phyloP scores from a whole-genome alignment of 2,329 filamentous ascomycete genomes.

The Fusarium sp. region DNA sequence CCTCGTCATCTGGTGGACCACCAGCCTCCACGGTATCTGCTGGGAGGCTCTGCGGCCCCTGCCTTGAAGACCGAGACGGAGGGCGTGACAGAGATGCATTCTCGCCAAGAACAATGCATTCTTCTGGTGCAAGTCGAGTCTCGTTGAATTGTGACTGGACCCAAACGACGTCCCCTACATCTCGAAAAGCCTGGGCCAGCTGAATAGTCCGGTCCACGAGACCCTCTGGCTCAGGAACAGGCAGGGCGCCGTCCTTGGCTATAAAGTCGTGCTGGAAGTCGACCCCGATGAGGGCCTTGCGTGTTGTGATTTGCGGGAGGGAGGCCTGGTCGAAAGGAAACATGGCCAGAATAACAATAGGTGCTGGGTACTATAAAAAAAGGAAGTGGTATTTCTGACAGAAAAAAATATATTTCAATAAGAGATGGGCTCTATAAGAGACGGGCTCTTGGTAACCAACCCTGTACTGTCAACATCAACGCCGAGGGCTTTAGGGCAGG shows the following conservation, averaged over 20 bases:
- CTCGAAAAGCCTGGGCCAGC: conserved; percentile 77
- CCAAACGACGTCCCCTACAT: conserved; percentile 80
- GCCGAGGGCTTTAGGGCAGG: conserved; percentile 27
- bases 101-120: conserved; percentile 59
- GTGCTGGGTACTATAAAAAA: not conserved
- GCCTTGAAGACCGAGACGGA: conserved; percentile 14
- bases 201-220: conserved; percentile 73
- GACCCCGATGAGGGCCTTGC: conserved; percentile 79
- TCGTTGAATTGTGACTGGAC: conserved; percentile 77
- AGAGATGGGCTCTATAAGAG: not conserved
- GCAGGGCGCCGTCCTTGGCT: conserved; percentile 70
- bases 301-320: conserved; percentile 65
- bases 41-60: conserved; percentile 25
- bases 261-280: conserved; percentile 94
- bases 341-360: conserved; percentile 47
- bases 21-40: conserved; percentile 15
- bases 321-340: conserved; percentile 65
- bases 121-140: conserved; percentile 65
- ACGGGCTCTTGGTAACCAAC: not conserved
- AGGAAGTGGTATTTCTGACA: not conserved
- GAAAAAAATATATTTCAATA: not conserved
- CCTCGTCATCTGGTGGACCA: conserved; percentile 50
- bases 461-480: conserved; percentile 14
- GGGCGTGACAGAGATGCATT: conserved; percentile 20
- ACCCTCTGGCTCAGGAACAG: conserved; percentile 68